These are phyloP conservation scores for Euphorbia pulcherrima DNA, from an alignment of 345 rosid genomes.

Conservation along the genomic window DNA sequence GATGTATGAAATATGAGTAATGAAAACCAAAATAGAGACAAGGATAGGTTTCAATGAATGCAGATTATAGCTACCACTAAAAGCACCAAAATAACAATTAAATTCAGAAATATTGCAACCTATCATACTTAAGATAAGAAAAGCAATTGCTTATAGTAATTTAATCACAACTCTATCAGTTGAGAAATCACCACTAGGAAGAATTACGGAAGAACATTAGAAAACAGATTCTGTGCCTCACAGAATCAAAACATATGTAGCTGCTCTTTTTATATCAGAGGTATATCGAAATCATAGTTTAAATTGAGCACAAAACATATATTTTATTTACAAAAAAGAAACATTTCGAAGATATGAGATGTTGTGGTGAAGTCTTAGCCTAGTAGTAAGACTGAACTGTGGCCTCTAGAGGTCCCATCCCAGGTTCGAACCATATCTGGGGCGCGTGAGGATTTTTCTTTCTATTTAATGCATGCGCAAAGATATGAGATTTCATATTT, in stretches of 20 bases:
- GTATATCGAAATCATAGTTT: slow-evolving; percentile 7
- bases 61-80: neutral
- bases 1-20: slow-evolving; percentile 15
- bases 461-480: too few relatives aligned
- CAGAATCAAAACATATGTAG: neutral
- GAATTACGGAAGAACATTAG: neutral
- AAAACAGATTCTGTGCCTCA: slow-evolving; percentile 1
- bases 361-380: too few relatives aligned
- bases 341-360: neutral
- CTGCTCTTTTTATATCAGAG: slow-evolving; percentile 2
- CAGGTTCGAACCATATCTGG: too few relatives aligned
- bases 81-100: neutral
- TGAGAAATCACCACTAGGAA: neutral
- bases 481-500: neutral
- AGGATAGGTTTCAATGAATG: neutral
- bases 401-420: too few relatives aligned
- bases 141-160: too few relatives aligned
- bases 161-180: neutral
- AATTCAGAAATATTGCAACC: too few relatives aligned
- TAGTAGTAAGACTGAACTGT: too few relatives aligned
- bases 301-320: neutral
- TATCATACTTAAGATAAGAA: too few relatives aligned
- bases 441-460: too few relatives aligned
- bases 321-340: neutral
- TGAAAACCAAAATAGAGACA: slow-evolving; percentile 1